Base-by-base conservation (phyloP, 2,329 filamentous ascomycete genomes). In the Fusarium globosum region DNA sequence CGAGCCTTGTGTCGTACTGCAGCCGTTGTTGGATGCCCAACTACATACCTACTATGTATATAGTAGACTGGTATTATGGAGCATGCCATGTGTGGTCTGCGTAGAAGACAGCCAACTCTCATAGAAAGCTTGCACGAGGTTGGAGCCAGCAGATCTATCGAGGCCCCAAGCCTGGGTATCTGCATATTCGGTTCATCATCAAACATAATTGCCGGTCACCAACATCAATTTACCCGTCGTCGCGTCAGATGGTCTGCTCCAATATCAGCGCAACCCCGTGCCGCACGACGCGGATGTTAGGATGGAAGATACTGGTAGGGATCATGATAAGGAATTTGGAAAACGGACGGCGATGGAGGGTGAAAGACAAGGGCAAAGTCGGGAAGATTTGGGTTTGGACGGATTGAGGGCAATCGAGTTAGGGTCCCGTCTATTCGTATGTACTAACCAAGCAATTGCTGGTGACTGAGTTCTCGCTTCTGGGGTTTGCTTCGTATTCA, bases 401-500 rank as follows among this genome's bases (percentile, higher is more conserved):
- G 61, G 41, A 43, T 60, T 48, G 58, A 68, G 30, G 60, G 48
- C 60, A 72, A 72, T 74, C 56, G 39, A 68, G 59, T 74, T 33
- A 69, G 71, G 71, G 71, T 69, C 43, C 49, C 66, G 49, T 66
- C 38, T 55, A 63, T 48, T 36, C 55, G 41, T 30, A 30, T 12
- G 11, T 58, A 60, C 59, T 57, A 43, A 38, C 45, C 39, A 65
- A 63, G 52, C 58, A 69, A 45, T 51, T 67, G 71, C 45, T 73
- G 71, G 49, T 65, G 62, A 49, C 67, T 65, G 67, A 46, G 59
- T 46, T 48, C 57, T 73, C 71, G 71, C 71, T 74, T 72, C 71
- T 73, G 63, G 67, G 71, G 71, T 72, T 72, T 68, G 68, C 71
- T 73, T 74, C 71, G 71, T 74, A 61, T 73, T 58, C 71, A 73